phyloP scores from a whole-genome alignment of 495 filamentous ascomycete genomes.

The Aspergillus bertholletiae region DNA sequence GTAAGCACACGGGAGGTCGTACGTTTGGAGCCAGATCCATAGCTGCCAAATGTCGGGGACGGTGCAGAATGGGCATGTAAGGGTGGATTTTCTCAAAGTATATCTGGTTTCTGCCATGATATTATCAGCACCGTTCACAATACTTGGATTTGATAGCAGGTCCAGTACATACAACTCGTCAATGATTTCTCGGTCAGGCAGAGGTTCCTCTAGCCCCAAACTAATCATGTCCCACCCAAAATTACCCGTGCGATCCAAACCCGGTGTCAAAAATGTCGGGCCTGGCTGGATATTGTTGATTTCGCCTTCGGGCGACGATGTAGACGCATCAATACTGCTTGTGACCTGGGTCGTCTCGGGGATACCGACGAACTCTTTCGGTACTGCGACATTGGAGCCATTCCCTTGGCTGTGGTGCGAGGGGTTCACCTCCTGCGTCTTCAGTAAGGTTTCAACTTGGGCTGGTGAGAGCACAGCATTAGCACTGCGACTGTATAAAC shows the following conservation, averaged over 20 bases:
- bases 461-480: constrained; percentile 48
- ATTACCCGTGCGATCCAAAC: constrained; percentile 33
- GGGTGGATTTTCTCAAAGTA: constrained; percentile 91
- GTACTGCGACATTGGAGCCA: constrained; percentile 20
- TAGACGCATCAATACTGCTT: constrained; percentile 17
- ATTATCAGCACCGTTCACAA: constrained; percentile 7
- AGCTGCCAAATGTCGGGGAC: constrained; percentile 75
- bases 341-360: constrained; percentile 25
- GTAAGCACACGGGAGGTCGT: constrained; percentile 81
- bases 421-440: constrained; percentile 48
- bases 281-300: constrained; percentile 22
- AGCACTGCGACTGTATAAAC: constrained; percentile 11
- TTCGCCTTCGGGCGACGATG: constrained; percentile 21
- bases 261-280: constrained; percentile 17
- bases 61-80: constrained; percentile 83
- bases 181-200: constrained; percentile 82
- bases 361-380: constrained; percentile 21
- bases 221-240: constrained; percentile 91
- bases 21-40: constrained; percentile 82
- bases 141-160: background rate
- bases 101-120: constrained; percentile 57
- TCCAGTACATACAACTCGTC: constrained; percentile 72
- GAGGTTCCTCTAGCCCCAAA: constrained; percentile 85
- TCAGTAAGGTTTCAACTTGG: constrained; percentile 91
- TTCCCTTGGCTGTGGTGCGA: constrained; percentile 15